phyloP scores from a whole-genome alignment of 345 rosid genomes.

The Acer negundo region DNA sequence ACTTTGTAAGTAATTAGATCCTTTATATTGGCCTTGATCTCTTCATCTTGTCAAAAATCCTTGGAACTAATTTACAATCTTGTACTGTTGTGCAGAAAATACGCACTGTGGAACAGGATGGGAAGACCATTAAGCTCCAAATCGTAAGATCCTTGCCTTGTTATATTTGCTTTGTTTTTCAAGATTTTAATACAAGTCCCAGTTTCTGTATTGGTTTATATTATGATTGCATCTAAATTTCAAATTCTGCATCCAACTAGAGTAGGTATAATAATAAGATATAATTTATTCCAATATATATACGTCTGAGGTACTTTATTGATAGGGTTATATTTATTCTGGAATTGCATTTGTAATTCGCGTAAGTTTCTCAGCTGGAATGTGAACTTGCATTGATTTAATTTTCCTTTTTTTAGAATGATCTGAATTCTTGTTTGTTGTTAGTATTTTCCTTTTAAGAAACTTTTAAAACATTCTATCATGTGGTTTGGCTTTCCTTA shows the following conservation, averaged over 20 bases:
- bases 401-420: background rate
- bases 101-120: constrained; percentile 65
- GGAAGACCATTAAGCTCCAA: constrained; percentile 56
- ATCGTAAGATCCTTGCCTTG: constrained; percentile 24
- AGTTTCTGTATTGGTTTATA: background rate
- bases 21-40: background rate
- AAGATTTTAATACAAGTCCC: background rate
- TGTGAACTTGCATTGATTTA: background rate
- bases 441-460: background rate
- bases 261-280: background rate
- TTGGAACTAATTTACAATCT: background rate
- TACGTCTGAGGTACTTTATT: background rate
- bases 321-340: background rate
- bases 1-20: constrained; percentile 48
- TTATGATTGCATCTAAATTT: background rate
- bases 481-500: background rate
- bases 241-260: background rate
- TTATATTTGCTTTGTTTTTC: constrained; percentile 8
- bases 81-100: constrained; percentile 40
- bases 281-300: background rate
- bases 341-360: background rate
- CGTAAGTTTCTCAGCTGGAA: background rate
- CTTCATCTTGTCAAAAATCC: background rate
- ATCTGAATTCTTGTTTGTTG: background rate
- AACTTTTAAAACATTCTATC: background rate